These are phyloP conservation scores for Cairneyella variabilis DNA, from an alignment of 495 filamentous ascomycete species.

Conservation along the genomic window DNA sequence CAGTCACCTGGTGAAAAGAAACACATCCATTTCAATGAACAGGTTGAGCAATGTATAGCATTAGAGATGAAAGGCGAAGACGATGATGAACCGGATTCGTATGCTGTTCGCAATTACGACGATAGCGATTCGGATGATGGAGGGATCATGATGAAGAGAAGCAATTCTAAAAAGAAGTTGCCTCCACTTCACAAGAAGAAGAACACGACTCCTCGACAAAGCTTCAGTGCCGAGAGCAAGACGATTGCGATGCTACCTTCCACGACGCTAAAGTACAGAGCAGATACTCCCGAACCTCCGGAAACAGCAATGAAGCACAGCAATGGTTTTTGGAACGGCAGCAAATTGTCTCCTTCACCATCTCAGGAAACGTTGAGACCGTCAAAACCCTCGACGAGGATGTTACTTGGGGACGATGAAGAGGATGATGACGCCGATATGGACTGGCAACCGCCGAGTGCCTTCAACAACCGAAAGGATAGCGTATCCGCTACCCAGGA, in stretches of 20 bases:
- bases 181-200: conserved; percentile 21
- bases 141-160: conserved; percentile 80
- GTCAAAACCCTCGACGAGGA: conserved; percentile 63
- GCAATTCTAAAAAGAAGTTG: conserved; percentile 40
- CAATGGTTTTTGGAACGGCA: conserved; percentile 39
- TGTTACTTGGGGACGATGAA: conserved; percentile 53
- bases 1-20: conserved; percentile 69
- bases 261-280: conserved; percentile 85
- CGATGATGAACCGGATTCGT: conserved; percentile 59
- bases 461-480: conserved; percentile 33
- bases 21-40: conserved; percentile 95
- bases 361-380: conserved; percentile 75
- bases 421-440: conserved; percentile 63
- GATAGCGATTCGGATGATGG: conserved; percentile 71
- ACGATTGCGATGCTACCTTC: conserved; percentile 92
- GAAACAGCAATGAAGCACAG: conserved; percentile 56
- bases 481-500: conserved; percentile 30
- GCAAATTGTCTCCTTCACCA: conserved; percentile 40
- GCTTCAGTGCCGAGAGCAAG: conserved; percentile 63
- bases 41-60: conserved; percentile 93
- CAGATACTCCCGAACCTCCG: conserved; percentile 69
- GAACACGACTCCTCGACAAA: conserved; percentile 40
- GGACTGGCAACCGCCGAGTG: conserved; percentile 37
- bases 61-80: conserved; percentile 77
- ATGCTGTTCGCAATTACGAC: conserved; percentile 37